Evolutionary conservation across 1,139 yeast species (phyloP).

Genomic region (Magnusiomyces ingens): DNA sequence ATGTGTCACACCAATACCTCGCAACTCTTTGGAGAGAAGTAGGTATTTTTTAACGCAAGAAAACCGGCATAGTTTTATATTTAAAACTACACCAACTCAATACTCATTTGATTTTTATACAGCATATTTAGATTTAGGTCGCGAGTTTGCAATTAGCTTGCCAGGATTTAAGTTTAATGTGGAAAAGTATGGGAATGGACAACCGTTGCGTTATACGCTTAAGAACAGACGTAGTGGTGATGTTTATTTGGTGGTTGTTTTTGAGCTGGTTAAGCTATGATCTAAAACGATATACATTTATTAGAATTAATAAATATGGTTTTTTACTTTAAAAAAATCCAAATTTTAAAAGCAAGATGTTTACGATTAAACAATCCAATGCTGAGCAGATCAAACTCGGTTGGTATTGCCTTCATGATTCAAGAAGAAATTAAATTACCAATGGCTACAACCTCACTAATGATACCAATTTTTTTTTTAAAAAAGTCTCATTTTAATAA

Average conservation of each 20-base stretch:
- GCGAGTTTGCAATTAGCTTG: slow-evolving; percentile 35
- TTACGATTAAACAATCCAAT: too few relatives aligned
- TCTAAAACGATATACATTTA: too few relatives aligned
- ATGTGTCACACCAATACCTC: slow-evolving; percentile 14
- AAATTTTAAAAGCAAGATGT: too few relatives aligned
- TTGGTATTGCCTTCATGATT: too few relatives aligned
- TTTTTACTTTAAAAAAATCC: too few relatives aligned
- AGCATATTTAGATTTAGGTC: slow-evolving; percentile 38
- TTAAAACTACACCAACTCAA: slow-evolving; percentile 24
- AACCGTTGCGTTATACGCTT: slow-evolving; percentile 33
- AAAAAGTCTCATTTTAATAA: too few relatives aligned
- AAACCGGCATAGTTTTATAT: slow-evolving; percentile 30
- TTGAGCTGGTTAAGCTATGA: slow-evolving; percentile 15
- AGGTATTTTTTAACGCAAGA: slow-evolving; percentile 28
- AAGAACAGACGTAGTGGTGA: slow-evolving; percentile 20
- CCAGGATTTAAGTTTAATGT: slow-evolving; percentile 43
- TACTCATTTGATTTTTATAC: slow-evolving; percentile 42
- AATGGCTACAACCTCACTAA: too few relatives aligned
- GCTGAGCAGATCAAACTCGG: too few relatives aligned
- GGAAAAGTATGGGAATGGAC: slow-evolving; percentile 37
- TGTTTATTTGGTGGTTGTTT: slow-evolving; percentile 25
- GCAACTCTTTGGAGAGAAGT: slow-evolving; percentile 27
- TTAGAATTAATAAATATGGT: too few relatives aligned
- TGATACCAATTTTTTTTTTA: too few relatives aligned
- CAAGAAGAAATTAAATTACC: too few relatives aligned